Evolutionary conservation across 768 basidiomycete genomes (phyloP).

Genomic region (Rhodotorula graminis): DNA sequence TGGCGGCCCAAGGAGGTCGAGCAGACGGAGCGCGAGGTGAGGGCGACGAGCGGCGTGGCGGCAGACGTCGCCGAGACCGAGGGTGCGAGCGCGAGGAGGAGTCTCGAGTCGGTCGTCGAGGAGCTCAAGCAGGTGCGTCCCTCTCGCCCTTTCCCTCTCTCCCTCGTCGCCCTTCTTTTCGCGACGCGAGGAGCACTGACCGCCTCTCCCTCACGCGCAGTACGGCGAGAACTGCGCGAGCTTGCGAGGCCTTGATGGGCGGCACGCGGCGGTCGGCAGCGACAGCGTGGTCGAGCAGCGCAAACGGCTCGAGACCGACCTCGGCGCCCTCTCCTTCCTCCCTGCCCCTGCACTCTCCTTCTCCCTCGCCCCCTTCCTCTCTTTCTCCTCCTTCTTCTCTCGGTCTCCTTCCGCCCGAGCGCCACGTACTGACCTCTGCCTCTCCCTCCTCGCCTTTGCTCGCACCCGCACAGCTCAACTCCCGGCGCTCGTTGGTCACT

Average conservation of each 20-base stretch:
- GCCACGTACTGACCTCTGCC: not conserved
- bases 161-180: not conserved
- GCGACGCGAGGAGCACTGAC: slow-evolving; percentile 21
- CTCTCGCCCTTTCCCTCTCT: not conserved
- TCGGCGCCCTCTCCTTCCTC: slow-evolving; percentile 44
- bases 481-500: slow-evolving; percentile 14
- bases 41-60: slow-evolving; percentile 52
- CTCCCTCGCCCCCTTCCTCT: too few relatives aligned
- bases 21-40: slow-evolving; percentile 1
- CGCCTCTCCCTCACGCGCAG: slow-evolving; percentile 38
- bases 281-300: slow-evolving; percentile 83
- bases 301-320: slow-evolving; percentile 73
- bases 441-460: too few relatives aligned
- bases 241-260: slow-evolving; percentile 25
- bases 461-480: slow-evolving; percentile 19
- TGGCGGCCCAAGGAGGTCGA: slow-evolving; percentile 22
- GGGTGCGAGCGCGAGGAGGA: slow-evolving; percentile 43
- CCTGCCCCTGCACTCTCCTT: too few relatives aligned
- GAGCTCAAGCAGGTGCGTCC: slow-evolving; percentile 41
- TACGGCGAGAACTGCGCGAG: slow-evolving; percentile 51
- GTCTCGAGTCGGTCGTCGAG: slow-evolving; percentile 38
- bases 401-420: not conserved
- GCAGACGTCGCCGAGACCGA: slow-evolving; percentile 43
- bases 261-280: slow-evolving; percentile 74
- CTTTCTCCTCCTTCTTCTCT: not conserved